phyloP scores from a whole-genome alignment of 331 rosid genomes.

The Malus hybrid region DNA sequence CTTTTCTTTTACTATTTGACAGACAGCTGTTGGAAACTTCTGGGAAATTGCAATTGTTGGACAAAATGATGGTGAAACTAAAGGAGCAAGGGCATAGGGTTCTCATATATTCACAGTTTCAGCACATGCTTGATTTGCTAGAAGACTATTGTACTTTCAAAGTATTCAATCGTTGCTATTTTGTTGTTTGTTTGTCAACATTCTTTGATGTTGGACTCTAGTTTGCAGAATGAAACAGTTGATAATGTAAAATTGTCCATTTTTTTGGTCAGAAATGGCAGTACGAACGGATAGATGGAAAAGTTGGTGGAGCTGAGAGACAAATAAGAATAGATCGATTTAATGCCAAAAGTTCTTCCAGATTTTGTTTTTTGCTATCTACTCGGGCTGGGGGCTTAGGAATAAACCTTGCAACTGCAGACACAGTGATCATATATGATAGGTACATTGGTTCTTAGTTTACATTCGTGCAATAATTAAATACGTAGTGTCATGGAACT shows the following conservation, averaged over 20 bases:
- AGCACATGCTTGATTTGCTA: conserved; percentile 92
- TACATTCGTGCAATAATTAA: background rate
- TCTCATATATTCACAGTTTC: conserved; percentile 95
- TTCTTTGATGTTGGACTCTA: background rate
- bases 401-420: conserved; percentile 98
- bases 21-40: conserved; percentile 94
- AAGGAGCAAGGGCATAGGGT: conserved; percentile 98
- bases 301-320: conserved; percentile 97
- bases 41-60: conserved; percentile 89
- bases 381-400: conserved; percentile 99
- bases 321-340: conserved; percentile 93
- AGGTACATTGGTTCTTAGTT: conserved; percentile 41
- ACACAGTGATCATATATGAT: conserved; percentile 95
- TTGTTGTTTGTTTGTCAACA: background rate
- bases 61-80: conserved; percentile 97
- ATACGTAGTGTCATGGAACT: background rate
- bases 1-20: conserved; percentile 17
- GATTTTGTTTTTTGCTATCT: conserved; percentile 97
- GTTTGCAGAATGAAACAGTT: conserved; percentile 3
- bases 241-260: background rate
- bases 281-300: conserved; percentile 96
- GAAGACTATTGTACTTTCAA: conserved; percentile 91
- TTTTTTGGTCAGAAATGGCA: conserved; percentile 63
- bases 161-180: conserved; percentile 32
- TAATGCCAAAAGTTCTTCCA: conserved; percentile 88